Evolutionary conservation across 2,329 filamentous ascomycete genomes (phyloP).

Genomic region (Talaromyces funiculosus): DNA sequence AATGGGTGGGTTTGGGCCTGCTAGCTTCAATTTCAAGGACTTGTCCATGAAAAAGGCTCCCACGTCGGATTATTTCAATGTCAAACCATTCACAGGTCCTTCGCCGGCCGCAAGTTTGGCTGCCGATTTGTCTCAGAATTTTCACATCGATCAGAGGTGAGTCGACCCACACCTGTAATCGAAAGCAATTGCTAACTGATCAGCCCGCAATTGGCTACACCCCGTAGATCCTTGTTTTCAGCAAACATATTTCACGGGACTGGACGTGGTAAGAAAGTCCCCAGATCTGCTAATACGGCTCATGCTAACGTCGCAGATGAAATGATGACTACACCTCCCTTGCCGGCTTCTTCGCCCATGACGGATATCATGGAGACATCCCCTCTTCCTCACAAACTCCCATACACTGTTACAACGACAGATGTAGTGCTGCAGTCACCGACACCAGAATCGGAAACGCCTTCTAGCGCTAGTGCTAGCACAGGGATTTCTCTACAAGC

Average conservation of each 20-base stretch:
- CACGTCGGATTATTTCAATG: constrained; percentile 71
- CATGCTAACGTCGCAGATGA: constrained; percentile 47
- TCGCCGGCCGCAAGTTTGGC: constrained; percentile 88
- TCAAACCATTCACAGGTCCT: constrained; percentile 72
- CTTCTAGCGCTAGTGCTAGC: constrained; percentile 39
- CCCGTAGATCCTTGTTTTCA: constrained; percentile 78
- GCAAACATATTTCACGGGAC: constrained; percentile 59
- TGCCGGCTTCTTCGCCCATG: constrained; percentile 75
- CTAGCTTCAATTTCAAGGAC: constrained; percentile 70
- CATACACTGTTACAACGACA: constrained; percentile 51
- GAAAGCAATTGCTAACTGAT: neutral
- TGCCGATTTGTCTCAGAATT: constrained; percentile 93
- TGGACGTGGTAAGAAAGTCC: constrained; percentile 49
- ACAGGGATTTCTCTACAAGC: constrained; percentile 37
- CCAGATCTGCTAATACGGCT: neutral
- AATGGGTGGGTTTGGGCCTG: constrained; percentile 54
- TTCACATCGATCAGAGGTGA: constrained; percentile 90
- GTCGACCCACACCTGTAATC: constrained; percentile 3
- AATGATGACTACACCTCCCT: constrained; percentile 74
- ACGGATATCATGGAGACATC: constrained; percentile 89
- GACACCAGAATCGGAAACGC: constrained; percentile 50
- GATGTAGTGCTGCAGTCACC: constrained; percentile 68
- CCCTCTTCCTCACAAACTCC: constrained; percentile 79
- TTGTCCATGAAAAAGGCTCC: constrained; percentile 61
- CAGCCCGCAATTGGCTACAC: constrained; percentile 77